Evolutionary conservation across 2,329 filamentous ascomycete species (phyloP), one percentile per base, ranked within the genome.

Genomic region (Diaporthe amygdali): DNA sequence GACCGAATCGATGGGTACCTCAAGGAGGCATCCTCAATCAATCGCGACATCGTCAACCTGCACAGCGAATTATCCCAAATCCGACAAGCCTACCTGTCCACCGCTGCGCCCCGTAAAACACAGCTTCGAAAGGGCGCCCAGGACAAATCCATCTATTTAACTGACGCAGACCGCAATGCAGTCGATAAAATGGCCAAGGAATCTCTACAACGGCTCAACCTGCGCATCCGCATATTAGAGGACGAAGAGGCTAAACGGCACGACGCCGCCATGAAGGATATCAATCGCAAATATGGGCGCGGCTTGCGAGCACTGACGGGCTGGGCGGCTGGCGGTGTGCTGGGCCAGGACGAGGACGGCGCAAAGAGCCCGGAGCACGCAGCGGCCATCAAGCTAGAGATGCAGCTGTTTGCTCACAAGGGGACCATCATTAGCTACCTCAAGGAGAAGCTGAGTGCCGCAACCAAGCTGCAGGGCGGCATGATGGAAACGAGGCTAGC

Each of bases 401-500:
- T 90, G 73, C 90, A 89, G 49, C 82, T 93, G 8, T 91, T 88
- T 64, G 87, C 89, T 63, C 93, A 97, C 75, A 86, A 95, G 66
- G 95, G 97, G 77, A 92, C 92, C 74, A 90, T 99, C 55, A 83
- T 98, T 14, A 96, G 93, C 91, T 95, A 92, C 76, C 80, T 99
- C 77, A 88, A 93, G 74, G 88, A 92, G 78, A 88, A 90, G 77
- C 82, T 98, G 74, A 93, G 96, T 82, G 87, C 90, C 74, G 95
- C 92, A 70, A 92, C 93, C 51, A 88, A 90, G 76, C 90, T 92
- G 74, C 96, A 98, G 84, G 91, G 94, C 76, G 89, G 88, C 64
- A 98, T 98, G 94, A 97, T 98, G 88, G 95, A 97, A 83, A 93
- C 94, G 77, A 85, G 96, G 76, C 85, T 98, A 75, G 91, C 91